Percentiles rank a stretch among this genome's conserved stretches.
Evolutionary conservation across 2,329 filamentous ascomycete species (phyloP).

Genomic region (Herpotrichia juniperi): DNA sequence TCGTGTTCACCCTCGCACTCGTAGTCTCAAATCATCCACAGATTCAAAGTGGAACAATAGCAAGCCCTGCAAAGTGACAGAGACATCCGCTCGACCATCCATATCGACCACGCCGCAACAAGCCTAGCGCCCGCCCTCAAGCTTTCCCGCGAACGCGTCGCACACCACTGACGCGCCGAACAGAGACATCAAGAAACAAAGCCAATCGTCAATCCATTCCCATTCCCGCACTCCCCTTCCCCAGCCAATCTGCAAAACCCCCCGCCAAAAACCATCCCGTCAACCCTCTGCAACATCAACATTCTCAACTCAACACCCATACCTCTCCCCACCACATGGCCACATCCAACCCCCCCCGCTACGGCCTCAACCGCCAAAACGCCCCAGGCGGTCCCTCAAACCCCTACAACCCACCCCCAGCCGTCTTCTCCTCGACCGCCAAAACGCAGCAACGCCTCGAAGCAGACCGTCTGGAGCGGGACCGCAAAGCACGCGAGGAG

Average conservation of each 20-base stretch:
- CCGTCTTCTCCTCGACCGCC: slow-evolving; percentile 50
- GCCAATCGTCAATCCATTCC: not conserved
- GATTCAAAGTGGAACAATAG: no score
- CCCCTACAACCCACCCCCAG: slow-evolving; percentile 36
- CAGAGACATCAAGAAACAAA: slow-evolving; percentile 10
- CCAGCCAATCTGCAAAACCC: not conserved
- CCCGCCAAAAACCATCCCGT: not conserved
- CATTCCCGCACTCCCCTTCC: no score
- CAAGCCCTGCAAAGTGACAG: no score
- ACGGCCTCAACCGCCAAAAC: slow-evolving; percentile 52
- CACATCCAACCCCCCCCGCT: slow-evolving; percentile 59
- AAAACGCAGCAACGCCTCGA: slow-evolving; percentile 48
- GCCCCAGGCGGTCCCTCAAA: slow-evolving; percentile 20
- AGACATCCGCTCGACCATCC: no score
- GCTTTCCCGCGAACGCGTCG: not conserved
- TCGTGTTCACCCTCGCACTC: no score
- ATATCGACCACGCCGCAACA: no score
- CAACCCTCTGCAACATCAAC: slow-evolving; percentile 3
- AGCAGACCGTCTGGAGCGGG: slow-evolving; percentile 46
- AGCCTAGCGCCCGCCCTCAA: not conserved
- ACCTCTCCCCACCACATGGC: slow-evolving; percentile 54
- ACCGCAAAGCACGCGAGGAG: slow-evolving; percentile 47
- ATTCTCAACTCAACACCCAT: slow-evolving; percentile 5
- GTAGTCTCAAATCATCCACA: no score
- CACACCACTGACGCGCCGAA: slow-evolving; percentile 14